A percentile compares a stretch with the other conserved stretches of the same genome.
These are phyloP conservation scores for Neoboletus brunneissimus DNA, from an alignment of 768 basidiomycete genomes.

Conservation along the genomic window DNA sequence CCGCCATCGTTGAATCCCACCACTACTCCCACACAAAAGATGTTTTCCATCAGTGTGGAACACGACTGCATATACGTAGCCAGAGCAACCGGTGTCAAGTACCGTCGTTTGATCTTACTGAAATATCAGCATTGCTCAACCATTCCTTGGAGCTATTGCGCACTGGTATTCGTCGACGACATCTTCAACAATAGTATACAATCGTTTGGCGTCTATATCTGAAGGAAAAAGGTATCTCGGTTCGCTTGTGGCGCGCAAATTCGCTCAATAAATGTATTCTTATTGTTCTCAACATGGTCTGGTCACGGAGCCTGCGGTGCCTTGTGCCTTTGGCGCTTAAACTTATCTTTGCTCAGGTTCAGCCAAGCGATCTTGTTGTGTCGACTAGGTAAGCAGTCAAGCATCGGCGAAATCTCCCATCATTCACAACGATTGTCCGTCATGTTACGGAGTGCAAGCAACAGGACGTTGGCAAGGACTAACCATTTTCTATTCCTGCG, in stretches of 20 bases:
- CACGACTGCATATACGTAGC: accelerated
- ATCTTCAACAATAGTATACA: neutral
- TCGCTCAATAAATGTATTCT: neutral
- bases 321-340: neutral
- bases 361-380: too few relatives aligned
- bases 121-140: neutral
- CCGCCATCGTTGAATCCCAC: neutral
- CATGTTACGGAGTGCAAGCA: too few relatives aligned
- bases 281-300: neutral
- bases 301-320: neutral
- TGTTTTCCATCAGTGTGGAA: neutral
- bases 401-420: too few relatives aligned
- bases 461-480: too few relatives aligned
- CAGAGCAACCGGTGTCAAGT: neutral
- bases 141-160: neutral
- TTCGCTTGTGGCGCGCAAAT: neutral
- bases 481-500: too few relatives aligned
- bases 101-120: neutral
- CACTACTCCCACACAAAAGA: neutral
- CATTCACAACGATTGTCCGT: too few relatives aligned
- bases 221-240: neutral
- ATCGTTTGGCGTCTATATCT: neutral
- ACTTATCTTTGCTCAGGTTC: too few relatives aligned
- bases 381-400: too few relatives aligned
- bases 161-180: neutral